A percentile compares a stretch with the other conserved stretches of the same genome.
phyloP scores from a whole-genome alignment of 768 basidiomycete genomes.

The Tephrocybe rancida region DNA sequence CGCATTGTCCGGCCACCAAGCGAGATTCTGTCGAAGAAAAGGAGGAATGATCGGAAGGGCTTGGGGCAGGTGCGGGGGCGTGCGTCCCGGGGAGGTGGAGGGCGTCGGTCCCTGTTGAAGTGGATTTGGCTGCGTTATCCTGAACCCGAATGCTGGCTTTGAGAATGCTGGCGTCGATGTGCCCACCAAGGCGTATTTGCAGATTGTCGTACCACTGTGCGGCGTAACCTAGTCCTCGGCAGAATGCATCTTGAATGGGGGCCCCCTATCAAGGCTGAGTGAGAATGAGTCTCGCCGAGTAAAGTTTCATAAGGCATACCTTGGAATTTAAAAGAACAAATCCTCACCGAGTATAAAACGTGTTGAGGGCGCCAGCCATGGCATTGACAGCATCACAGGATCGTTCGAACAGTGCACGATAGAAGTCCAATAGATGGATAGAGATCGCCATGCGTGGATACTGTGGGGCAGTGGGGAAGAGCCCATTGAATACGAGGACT shows the following conservation, averaged over 20 bases:
- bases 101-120: background rate
- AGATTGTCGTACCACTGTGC: background rate
- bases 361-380: constrained; percentile 26
- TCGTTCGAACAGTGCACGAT: constrained; percentile 32
- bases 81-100: background rate
- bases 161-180: background rate
- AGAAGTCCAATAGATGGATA: constrained; percentile 33
- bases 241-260: background rate
- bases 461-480: constrained; percentile 33
- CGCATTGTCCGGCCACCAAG: constrained; percentile 7
- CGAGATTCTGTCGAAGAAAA: no score
- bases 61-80: background rate
- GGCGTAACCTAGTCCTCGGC: background rate
- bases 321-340: constrained; percentile 4
- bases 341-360: constrained; percentile 23
- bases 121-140: no score
- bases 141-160: background rate
- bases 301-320: constrained; percentile 21
- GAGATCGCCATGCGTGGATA: constrained; percentile 26
- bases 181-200: background rate
- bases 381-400: constrained; percentile 38
- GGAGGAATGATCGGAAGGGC: background rate
- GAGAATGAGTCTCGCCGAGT: background rate
- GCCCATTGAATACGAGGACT: constrained; percentile 29
- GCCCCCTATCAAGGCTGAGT: background rate